Conservation (phyloP, 306 rosid genomes). For the Lotus japonicus region DNA sequence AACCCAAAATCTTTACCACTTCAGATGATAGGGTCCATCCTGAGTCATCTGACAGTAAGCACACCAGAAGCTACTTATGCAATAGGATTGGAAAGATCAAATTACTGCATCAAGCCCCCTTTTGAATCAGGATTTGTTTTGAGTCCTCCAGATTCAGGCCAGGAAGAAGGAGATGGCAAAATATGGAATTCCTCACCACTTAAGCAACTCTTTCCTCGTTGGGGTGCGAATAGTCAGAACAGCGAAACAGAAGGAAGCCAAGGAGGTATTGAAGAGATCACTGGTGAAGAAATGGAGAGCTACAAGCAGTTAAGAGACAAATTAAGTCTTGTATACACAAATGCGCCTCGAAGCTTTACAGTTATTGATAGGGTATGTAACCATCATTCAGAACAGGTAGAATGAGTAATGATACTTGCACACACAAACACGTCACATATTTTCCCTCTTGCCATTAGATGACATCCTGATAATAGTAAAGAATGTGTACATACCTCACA, state of each 20-base stretch:
- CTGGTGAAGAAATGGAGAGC: constrained; percentile 57
- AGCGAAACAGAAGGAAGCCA: constrained; percentile 26
- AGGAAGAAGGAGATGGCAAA: constrained; percentile 27
- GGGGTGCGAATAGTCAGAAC: constrained; percentile 30
- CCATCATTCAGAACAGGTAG: neutral
- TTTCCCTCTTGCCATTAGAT: neutral
- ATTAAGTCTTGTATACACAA: constrained; percentile 56
- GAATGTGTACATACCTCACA: neutral
- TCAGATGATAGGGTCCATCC: constrained; percentile 49
- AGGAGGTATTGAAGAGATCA: constrained; percentile 28
- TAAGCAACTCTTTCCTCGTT: constrained; percentile 21
- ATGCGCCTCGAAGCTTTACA: constrained; percentile 63
- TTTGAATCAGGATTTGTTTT: constrained; percentile 41
- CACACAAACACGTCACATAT: neutral
- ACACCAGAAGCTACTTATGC: constrained; percentile 86
- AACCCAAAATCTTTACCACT: constrained; percentile 48
- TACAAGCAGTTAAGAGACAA: constrained; percentile 52
- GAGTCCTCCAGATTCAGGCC: constrained; percentile 43
- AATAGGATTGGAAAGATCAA: constrained; percentile 67
- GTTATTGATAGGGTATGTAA: constrained; percentile 69
- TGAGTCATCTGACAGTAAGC: constrained; percentile 79
- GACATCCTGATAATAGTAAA: neutral
- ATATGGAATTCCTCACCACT: constrained; percentile 31
- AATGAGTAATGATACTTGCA: neutral
- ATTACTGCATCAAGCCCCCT: constrained; percentile 42